phyloP scores from a whole-genome alignment of 1,139 yeast genomes.

The Geotrichum australiense region DNA sequence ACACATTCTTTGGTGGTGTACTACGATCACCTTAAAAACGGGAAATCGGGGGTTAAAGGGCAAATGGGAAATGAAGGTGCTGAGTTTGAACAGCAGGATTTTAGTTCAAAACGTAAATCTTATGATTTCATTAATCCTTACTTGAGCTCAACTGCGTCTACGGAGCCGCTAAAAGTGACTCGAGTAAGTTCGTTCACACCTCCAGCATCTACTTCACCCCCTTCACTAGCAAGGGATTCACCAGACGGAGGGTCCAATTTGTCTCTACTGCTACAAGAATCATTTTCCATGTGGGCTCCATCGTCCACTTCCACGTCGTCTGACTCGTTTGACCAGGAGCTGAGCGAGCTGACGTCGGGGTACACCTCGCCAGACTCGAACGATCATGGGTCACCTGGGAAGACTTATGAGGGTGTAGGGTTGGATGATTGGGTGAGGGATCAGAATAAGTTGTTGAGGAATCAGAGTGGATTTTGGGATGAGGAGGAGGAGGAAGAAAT shows the following conservation, averaged over 20 bases:
- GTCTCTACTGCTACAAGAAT: conserved; percentile 6
- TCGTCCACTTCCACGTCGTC: not conserved
- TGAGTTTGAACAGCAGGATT: no score
- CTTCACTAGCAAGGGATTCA: not conserved
- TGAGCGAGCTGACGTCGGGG: not conserved
- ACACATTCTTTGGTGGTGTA: conserved; percentile 8
- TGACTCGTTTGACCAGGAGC: not conserved
- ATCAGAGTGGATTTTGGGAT: not conserved
- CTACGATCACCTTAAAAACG: conserved; percentile 1
- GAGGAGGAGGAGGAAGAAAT: not conserved
- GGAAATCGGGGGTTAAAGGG: not conserved
- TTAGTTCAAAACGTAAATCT: not conserved
- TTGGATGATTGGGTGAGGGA: not conserved
- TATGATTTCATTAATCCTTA: not conserved
- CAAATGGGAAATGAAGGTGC: no score
- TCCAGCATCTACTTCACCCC: not conserved
- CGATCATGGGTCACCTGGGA: not conserved
- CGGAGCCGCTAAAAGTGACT: not conserved
- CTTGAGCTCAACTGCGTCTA: not conserved
- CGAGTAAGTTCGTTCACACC: not conserved
- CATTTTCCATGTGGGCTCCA: conserved; percentile 12
- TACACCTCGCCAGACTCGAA: conserved; percentile 1
- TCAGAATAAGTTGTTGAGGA: not conserved
- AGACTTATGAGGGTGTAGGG: not conserved
- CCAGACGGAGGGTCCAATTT: conserved; percentile 6